Conservation (phyloP, 305 asterid genomes). For the Fraxinus floribunda region DNA sequence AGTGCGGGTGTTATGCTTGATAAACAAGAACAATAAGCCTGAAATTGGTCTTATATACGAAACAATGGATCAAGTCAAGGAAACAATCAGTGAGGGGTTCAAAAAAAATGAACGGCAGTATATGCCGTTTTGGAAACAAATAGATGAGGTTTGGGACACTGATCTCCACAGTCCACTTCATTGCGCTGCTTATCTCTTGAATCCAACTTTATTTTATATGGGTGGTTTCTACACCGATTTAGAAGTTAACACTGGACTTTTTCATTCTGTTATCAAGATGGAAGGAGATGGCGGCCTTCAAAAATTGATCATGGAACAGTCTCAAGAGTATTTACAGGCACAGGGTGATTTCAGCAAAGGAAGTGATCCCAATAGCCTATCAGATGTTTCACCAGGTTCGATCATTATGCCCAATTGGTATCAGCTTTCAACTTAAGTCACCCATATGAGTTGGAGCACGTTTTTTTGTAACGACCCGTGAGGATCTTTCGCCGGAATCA, state of each 20-base stretch:
- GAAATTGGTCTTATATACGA: conserved; percentile 55
- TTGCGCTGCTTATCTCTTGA: conserved; percentile 54
- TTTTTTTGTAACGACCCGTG: too few relatives aligned
- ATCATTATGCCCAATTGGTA: not conserved
- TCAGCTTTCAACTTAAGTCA: too few relatives aligned
- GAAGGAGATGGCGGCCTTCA: conserved; percentile 20
- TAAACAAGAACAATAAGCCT: conserved; percentile 30
- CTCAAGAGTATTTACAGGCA: conserved; percentile 37
- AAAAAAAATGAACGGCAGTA: conserved; percentile 26
- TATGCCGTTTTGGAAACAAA: conserved; percentile 45
- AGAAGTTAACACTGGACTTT: conserved; percentile 50
- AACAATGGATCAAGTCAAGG: conserved; percentile 63
- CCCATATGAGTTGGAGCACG: too few relatives aligned
- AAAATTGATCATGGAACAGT: conserved; percentile 34
- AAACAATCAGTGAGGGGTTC: conserved; percentile 43
- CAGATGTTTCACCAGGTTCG: conserved; percentile 46
- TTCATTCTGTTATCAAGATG: conserved; percentile 32
- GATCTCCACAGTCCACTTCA: conserved; percentile 64
- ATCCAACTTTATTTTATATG: conserved; percentile 49
- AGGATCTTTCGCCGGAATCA: too few relatives aligned
- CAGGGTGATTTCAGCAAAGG: conserved; percentile 41
- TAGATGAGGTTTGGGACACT: conserved; percentile 60
- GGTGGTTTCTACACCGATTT: conserved; percentile 34
- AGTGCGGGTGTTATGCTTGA: conserved; percentile 42
- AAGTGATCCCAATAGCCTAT: conserved; percentile 9